Percentiles rank a stretch among this genome's conserved stretches.
Evolutionary conservation across 805 yeast species (phyloP).

Genomic region (Ascoidea tarda): DNA sequence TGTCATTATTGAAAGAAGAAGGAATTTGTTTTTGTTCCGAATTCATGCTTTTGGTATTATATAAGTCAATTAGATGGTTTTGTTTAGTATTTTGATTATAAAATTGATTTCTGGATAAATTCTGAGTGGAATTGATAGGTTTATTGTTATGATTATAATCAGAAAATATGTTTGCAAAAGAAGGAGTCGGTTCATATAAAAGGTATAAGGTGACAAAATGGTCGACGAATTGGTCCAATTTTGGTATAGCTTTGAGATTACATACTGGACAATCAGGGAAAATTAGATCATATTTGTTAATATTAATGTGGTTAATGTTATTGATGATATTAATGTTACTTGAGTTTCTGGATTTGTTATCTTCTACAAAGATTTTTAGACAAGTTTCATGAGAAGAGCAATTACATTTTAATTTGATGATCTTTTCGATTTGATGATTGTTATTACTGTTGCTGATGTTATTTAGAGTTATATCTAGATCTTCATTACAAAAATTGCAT

Average conservation of each 20-base stretch:
- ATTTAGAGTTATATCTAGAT: background rate
- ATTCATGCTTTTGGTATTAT: too few relatives aligned
- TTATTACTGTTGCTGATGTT: too few relatives aligned
- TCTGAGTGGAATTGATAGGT: background rate
- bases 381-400: background rate
- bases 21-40: background rate
- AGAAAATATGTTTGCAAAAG: background rate
- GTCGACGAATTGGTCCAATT: background rate
- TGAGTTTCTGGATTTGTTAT: background rate
- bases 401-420: background rate
- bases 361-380: background rate
- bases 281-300: too few relatives aligned
- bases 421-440: background rate
- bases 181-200: background rate
- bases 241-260: background rate
- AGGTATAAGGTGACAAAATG: background rate
- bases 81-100: too few relatives aligned
- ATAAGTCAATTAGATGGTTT: too few relatives aligned
- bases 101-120: background rate
- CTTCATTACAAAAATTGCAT: background rate
- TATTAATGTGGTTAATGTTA: too few relatives aligned
- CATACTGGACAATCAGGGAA: background rate
- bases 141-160: too few relatives aligned
- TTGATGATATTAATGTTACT: background rate
- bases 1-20: background rate